Percentiles rank a stretch among this genome's conserved stretches.
phyloP scores from a whole-genome alignment of 495 filamentous ascomycete species.

The Xylaria longipes region DNA sequence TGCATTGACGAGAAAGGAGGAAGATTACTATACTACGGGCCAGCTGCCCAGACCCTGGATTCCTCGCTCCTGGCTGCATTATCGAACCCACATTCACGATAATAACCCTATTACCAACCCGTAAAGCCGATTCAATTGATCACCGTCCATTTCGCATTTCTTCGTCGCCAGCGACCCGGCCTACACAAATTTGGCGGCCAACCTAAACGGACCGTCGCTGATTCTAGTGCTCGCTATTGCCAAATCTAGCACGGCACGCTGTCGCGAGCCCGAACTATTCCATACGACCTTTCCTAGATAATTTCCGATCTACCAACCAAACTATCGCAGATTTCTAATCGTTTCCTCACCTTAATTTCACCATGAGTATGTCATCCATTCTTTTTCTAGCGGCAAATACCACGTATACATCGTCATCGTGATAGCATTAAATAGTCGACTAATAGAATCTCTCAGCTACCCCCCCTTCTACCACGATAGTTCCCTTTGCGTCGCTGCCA shows the following conservation, averaged over 20 bases:
- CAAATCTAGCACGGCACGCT: background rate
- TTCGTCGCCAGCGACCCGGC: background rate
- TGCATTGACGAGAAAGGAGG: conserved; percentile 14
- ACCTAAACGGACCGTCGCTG: background rate
- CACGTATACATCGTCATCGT: background rate
- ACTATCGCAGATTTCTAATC: background rate
- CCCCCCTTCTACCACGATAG: conserved; percentile 48
- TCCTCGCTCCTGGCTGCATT: conserved; percentile 5
- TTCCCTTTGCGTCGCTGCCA: conserved; percentile 54
- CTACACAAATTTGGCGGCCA: background rate
- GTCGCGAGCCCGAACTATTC: background rate
- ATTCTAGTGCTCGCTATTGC: conserved; percentile 3
- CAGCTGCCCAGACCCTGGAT: background rate
- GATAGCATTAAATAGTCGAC: background rate
- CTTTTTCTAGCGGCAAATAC: background rate
- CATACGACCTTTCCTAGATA: background rate
- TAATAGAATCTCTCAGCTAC: conserved; percentile 21
- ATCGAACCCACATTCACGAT: background rate
- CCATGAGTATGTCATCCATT: conserved; percentile 10
- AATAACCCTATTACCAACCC: background rate
- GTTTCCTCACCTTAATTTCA: conserved; percentile 1
- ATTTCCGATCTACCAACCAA: background rate
- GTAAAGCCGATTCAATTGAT: background rate
- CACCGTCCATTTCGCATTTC: background rate
- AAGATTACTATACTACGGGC: background rate